phyloP scores from a whole-genome alignment of 345 rosid species.

The Lepidium sativum region DNA sequence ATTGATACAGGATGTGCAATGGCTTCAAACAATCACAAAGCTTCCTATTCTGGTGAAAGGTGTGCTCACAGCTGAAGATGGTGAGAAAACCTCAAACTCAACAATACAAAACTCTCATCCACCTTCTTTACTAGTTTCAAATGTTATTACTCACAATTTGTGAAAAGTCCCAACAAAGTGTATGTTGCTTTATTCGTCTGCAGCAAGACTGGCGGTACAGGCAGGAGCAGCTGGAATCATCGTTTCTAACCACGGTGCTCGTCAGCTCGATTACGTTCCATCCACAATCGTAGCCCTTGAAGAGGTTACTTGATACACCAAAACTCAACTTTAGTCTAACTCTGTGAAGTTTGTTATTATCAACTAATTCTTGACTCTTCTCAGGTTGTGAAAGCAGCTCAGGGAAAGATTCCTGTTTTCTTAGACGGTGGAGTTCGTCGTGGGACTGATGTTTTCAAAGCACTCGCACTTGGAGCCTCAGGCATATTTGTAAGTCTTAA shows the following conservation, averaged over 20 bases:
- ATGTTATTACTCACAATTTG: not conserved
- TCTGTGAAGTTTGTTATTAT: not conserved
- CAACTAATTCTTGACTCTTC: not conserved
- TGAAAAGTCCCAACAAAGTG: not conserved
- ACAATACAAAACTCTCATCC: not conserved
- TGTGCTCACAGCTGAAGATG: slow-evolving; percentile 70
- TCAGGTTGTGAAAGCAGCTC: slow-evolving; percentile 74
- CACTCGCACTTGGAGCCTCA: slow-evolving; percentile 77
- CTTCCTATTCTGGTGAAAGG: slow-evolving; percentile 80
- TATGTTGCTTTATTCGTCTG: not conserved
- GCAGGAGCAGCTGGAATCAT: slow-evolving; percentile 75
- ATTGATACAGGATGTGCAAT: slow-evolving; percentile 51
- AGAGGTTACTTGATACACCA: slow-evolving; percentile 36
- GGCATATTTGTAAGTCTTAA: slow-evolving; percentile 64
- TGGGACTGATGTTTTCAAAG: slow-evolving; percentile 85
- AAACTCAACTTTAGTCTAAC: not conserved
- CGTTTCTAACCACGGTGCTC: slow-evolving; percentile 84
- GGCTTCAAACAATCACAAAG: slow-evolving; percentile 72
- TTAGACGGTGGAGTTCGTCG: slow-evolving; percentile 86
- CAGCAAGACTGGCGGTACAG: slow-evolving; percentile 58
- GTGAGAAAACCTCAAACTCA: slow-evolving; percentile 31
- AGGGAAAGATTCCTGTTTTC: slow-evolving; percentile 69
- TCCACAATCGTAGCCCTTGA: slow-evolving; percentile 65
- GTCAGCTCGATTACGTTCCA: slow-evolving; percentile 68
- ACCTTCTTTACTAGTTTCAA: not conserved